Base-by-base conservation (phyloP, 2,329 filamentous ascomycete species). In the Colletotrichum falcatum region DNA sequence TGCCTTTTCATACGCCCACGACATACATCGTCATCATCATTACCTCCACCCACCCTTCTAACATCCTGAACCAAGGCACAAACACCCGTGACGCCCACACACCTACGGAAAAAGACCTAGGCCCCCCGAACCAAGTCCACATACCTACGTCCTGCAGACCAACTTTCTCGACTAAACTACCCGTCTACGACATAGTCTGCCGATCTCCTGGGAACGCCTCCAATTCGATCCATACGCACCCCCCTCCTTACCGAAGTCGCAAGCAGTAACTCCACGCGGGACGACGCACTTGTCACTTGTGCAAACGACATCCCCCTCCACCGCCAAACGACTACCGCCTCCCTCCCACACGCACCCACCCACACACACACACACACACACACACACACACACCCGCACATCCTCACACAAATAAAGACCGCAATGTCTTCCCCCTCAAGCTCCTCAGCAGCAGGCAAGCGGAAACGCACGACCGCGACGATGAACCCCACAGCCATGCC, bases 401-500 rank as follows among this genome's bases (percentile, higher is more conserved):
- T 7, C 18, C n/a, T 14, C 23, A 59, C 55, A 48, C 66, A 48
- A 33, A 60, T 46, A 62, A 55, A 42, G 46, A 51, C 23, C 28
- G 33, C 20, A 72, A 92, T 92, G 90, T 87, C 90, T 35, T 90
- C 90, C 37, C 85, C 89, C 44, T 87, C 85, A 33, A 83, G 83
- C 62, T 85, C 86, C 28, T 82, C 85, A 68, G 83, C 85, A 72
- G 83, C 83, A 74, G 87, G 86, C 76, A 97, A 97, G 86, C 92
- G 95, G 82, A 97, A 97, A 88, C 91, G 95, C 80, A 88, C 87
- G 66, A 83, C 84, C 70, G 87, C 86, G 72, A 81, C 86, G 72
- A 81, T 85, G 74, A 85, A 80, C 71, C 80, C 83, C 61, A 80
- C 83, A 73, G 83, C 86, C 81, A 85, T 74, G 78, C 84, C 72